Evolutionary conservation across 2,329 filamentous ascomycete genomes (phyloP), one percentile per base, ranked within the genome.

Genomic region (Aspergillus hortae): DNA sequence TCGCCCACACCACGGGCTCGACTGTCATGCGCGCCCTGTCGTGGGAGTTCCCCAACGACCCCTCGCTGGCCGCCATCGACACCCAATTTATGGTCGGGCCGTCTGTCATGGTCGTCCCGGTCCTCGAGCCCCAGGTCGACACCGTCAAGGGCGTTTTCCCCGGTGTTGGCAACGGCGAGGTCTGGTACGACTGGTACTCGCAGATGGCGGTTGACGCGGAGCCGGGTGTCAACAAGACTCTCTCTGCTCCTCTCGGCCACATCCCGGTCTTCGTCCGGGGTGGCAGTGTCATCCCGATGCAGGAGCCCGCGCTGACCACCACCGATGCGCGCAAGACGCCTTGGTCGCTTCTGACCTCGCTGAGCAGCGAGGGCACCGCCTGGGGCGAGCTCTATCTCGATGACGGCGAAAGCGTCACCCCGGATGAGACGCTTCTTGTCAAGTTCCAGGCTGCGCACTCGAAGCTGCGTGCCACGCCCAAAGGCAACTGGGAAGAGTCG

Each of bases 151-250:
- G 84, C 25, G 80, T 89, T 3, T 90, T 91, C 67, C 88, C 88
- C 0, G 87, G 87, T 6, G 68, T 84, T 2, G 77, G 77, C 2
- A 69, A 78, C 1, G 84, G 76, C 2, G 80, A 82, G 38, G 67
- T 84, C 2, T 92, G 87, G 85, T 92, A 90, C 62, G 88, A 92
- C 66, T 92, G 87, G 87, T 90, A 90, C 68, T 87, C 80, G 15
- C 81, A 84, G 47, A 77, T 76, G 0, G 76, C 75, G 0, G 74
- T 89, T 3, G 62, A 74, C n/a, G 79, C 76, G 0, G 54, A 73
- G 25, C 70, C 79, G 2, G 80, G 80, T 11, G 73, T 78, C 51
- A 87, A 87, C 62, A 78, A 77, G 11, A 84, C 82, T 3, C 81
- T 87, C 53, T 64, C 75, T 17, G 84, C 84, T 3, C 84, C 84